phyloP scores from a whole-genome alignment of 2,329 filamentous ascomycete genomes.

The Leptographium lundbergii region DNA sequence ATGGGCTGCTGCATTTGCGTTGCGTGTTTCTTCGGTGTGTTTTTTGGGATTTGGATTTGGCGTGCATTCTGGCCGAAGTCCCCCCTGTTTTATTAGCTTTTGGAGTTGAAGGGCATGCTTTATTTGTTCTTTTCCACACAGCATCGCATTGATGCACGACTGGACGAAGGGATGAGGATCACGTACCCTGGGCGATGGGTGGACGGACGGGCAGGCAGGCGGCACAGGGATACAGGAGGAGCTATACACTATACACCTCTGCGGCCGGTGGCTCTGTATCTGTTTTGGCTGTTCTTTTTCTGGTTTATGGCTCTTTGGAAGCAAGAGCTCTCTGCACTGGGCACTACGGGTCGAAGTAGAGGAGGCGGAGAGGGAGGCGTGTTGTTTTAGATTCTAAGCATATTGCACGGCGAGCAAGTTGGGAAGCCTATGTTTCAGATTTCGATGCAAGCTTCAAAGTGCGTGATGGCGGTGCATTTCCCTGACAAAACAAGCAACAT shows the following conservation, averaged over 20 bases:
- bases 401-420: not conserved
- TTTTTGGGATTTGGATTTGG: not conserved
- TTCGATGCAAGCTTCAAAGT: not conserved
- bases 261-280: not conserved
- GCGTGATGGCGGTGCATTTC: not conserved
- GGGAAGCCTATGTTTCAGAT: not conserved
- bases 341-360: not conserved
- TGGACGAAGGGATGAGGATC: conserved; percentile 12
- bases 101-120: conserved; percentile 10
- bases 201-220: not conserved
- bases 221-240: not conserved
- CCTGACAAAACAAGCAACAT: not conserved
- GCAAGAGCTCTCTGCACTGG: not conserved
- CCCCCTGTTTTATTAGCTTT: conserved; percentile 14
- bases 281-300: not conserved
- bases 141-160: conserved; percentile 10
- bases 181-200: not conserved
- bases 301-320: not conserved
- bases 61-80: not conserved
- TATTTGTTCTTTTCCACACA: conserved; percentile 3
- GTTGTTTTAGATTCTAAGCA: not conserved
- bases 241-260: conserved; percentile 3
- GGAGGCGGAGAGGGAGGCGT: not conserved
- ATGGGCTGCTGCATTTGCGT: not conserved
- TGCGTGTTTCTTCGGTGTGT: not conserved